Conservation (phyloP, 2,329 filamentous ascomycete genomes). For the Diplodia sapinea region DNA sequence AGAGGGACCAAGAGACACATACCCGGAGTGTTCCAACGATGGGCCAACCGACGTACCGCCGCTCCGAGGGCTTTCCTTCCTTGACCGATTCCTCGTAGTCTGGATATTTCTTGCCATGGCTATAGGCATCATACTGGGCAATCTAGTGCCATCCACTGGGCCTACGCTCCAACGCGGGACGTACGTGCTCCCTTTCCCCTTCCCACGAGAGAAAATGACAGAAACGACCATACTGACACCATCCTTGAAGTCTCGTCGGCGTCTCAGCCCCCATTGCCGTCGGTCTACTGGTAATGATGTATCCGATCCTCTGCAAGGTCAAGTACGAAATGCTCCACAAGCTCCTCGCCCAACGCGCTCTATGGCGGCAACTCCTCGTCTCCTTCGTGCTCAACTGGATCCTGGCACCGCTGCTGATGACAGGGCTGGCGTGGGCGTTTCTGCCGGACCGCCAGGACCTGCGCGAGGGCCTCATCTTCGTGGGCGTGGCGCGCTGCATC, state of each 20-base stretch:
- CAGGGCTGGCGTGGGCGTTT: constrained; percentile 67
- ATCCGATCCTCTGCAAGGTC: constrained; percentile 88
- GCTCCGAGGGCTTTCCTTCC: constrained; percentile 47
- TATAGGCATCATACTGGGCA: constrained; percentile 73
- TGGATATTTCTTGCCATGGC: constrained; percentile 82
- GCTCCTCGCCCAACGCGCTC: constrained; percentile 63
- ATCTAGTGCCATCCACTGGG: constrained; percentile 70
- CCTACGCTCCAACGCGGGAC: constrained; percentile 70
- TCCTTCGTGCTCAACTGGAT: constrained; percentile 83
- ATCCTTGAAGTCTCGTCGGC: constrained; percentile 54
- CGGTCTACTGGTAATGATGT: constrained; percentile 90
- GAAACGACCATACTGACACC: too few relatives aligned
- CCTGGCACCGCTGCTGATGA: constrained; percentile 81
- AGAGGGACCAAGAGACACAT: background rate
- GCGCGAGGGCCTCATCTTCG: constrained; percentile 74
- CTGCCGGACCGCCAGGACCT: constrained; percentile 53
- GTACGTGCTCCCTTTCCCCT: constrained; percentile 48
- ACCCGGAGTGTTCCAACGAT: background rate
- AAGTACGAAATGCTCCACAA: constrained; percentile 76
- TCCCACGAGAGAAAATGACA: background rate
- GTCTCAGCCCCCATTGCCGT: constrained; percentile 73
- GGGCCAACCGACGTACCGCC: background rate
- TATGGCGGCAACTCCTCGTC: constrained; percentile 82
- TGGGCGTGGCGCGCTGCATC: constrained; percentile 84
- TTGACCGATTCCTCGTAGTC: constrained; percentile 54